Evolutionary conservation across 805 yeast species (phyloP).

Genomic region (Naumovozyma castellii): DNA sequence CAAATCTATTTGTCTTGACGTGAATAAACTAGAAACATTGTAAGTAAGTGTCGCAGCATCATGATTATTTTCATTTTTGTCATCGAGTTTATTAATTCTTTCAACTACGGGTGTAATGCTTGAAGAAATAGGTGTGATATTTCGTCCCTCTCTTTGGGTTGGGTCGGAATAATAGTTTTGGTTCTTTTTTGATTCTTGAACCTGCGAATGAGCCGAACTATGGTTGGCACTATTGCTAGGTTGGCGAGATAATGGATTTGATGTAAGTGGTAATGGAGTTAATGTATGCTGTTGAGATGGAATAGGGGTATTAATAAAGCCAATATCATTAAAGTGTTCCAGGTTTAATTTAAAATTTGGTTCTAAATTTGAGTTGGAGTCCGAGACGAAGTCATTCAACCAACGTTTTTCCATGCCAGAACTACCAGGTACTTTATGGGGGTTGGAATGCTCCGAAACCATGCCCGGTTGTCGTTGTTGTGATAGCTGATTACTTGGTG

Average conservation of each 20-base stretch:
- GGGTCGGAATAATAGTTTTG: not conserved
- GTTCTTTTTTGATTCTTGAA: not conserved
- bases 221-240: not conserved
- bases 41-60: not conserved
- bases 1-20: constrained; percentile 57
- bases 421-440: too few relatives aligned
- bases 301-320: constrained; percentile 31
- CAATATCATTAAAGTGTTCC: constrained; percentile 46
- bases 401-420: not conserved
- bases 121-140: not conserved
- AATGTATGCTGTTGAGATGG: not conserved
- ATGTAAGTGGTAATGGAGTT: not conserved
- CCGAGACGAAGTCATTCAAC: not conserved
- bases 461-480: too few relatives aligned
- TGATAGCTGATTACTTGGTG: too few relatives aligned
- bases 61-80: constrained; percentile 1
- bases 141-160: not conserved
- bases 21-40: constrained; percentile 52
- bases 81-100: not conserved
- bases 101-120: not conserved
- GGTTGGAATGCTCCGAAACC: too few relatives aligned
- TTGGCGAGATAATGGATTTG: not conserved
- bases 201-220: not conserved
- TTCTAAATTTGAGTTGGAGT: constrained; percentile 34
- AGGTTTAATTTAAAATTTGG: constrained; percentile 40